Conservation (phyloP, 1,139 yeast species). For the Taphrina flavorubra region DNA sequence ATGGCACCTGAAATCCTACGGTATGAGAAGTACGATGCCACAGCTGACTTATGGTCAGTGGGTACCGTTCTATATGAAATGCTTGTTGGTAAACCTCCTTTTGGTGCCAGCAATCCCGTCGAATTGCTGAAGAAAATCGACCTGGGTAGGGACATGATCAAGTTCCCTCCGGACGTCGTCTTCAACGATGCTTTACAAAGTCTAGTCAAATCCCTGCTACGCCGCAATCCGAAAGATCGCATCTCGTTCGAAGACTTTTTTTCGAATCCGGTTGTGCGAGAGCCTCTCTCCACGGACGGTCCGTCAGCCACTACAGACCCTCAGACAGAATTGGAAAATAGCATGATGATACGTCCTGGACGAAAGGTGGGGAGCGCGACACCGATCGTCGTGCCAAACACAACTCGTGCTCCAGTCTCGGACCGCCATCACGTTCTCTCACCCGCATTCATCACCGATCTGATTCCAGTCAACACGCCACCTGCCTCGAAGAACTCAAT, state of each 20-base stretch:
- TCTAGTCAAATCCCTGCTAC: slow-evolving; percentile 74
- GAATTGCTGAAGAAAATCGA: slow-evolving; percentile 86
- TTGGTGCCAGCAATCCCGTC: slow-evolving; percentile 88
- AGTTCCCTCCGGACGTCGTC: slow-evolving; percentile 64
- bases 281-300: not conserved
- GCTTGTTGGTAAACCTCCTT: slow-evolving; percentile 95
- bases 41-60: slow-evolving; percentile 97
- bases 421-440: slow-evolving; percentile 51
- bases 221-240: slow-evolving; percentile 84
- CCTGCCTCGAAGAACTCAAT: not conserved
- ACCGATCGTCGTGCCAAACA: slow-evolving; percentile 18
- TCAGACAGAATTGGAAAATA: slow-evolving; percentile 6
- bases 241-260: slow-evolving; percentile 88
- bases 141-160: slow-evolving; percentile 73
- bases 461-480: slow-evolving; percentile 36
- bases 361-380: slow-evolving; percentile 3
- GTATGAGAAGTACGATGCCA: slow-evolving; percentile 94
- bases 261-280: slow-evolving; percentile 48
- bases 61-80: slow-evolving; percentile 95
- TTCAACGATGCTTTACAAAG: slow-evolving; percentile 69
- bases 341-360: slow-evolving; percentile 29
- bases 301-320: not conserved
- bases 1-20: slow-evolving; percentile 98
- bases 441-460: slow-evolving; percentile 42
- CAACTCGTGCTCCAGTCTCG: not conserved